A percentile compares a stretch with the other conserved stretches of the same genome.
Conservation (phyloP, 2,329 filamentous ascomycete species). For the Phialophora tarda region DNA sequence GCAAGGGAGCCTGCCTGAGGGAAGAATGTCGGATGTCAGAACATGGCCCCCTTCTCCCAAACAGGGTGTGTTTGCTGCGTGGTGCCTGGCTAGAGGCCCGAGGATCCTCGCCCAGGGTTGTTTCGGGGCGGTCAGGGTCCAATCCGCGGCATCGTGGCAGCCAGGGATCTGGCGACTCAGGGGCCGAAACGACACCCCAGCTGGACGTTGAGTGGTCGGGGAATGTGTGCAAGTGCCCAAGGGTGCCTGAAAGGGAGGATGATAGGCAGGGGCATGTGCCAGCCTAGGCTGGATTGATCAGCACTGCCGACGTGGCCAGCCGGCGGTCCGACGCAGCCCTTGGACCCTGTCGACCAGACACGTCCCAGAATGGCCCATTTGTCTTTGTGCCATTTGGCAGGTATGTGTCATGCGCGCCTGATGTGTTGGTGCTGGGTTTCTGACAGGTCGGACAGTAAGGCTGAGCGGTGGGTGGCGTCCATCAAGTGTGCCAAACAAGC, state of each 20-base stretch:
- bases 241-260: constrained; percentile 7
- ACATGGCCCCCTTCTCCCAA: background rate
- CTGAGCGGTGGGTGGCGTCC: background rate
- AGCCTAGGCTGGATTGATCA: constrained; percentile 12
- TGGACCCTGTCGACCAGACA: background rate
- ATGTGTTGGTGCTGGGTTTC: constrained; percentile 1
- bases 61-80: constrained; percentile 5
- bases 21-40: constrained; percentile 22
- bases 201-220: constrained; percentile 15
- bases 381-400: constrained; percentile 17
- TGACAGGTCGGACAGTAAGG: constrained; percentile 2
- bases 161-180: constrained; percentile 1
- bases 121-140: constrained; percentile 17
- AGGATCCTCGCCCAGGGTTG: background rate
- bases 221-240: constrained; percentile 14
- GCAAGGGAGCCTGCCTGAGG: background rate
- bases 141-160: constrained; percentile 6
- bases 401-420: background rate
- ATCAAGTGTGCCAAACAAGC: background rate
- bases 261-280: constrained; percentile 21
- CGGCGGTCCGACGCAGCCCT: constrained; percentile 15
- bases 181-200: background rate
- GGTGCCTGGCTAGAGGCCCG: constrained; percentile 17
- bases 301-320: constrained; percentile 18
- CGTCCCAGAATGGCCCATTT: constrained; percentile 13